Evolutionary conservation across 2,329 filamentous ascomycete genomes (phyloP).

Genomic region (Bisporella sp.): DNA sequence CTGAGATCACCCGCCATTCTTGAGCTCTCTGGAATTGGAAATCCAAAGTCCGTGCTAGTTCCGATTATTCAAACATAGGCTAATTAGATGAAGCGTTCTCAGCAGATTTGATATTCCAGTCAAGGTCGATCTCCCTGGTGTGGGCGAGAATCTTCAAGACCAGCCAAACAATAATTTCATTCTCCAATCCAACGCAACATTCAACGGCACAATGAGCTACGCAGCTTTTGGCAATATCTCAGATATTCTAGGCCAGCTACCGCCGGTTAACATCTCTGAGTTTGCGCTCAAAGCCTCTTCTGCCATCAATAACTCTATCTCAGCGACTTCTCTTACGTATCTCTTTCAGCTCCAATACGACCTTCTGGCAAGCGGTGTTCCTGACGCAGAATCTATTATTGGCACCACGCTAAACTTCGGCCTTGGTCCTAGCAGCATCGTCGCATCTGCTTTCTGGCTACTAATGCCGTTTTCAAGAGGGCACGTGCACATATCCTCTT

Average conservation of each 20-base stretch:
- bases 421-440: constrained; percentile 17
- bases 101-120: constrained; percentile 5
- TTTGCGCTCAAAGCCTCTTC: constrained; percentile 7
- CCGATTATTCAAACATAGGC: neutral
- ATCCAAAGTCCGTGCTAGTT: constrained; percentile 5
- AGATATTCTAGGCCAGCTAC: constrained; percentile 12
- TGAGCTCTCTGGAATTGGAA: constrained; percentile 30
- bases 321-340: constrained; percentile 29
- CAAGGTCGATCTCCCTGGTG: constrained; percentile 13
- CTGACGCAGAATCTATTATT: constrained; percentile 39
- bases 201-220: constrained; percentile 8
- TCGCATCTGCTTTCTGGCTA: constrained; percentile 33
- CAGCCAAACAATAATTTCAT: constrained; percentile 13
- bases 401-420: constrained; percentile 13
- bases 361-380: constrained; percentile 38
- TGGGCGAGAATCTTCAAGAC: constrained; percentile 22
- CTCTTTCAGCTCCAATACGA: constrained; percentile 39
- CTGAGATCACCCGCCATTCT: constrained; percentile 27
- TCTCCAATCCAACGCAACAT: constrained; percentile 18
- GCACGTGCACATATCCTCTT: constrained; percentile 33
- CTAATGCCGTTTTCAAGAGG: constrained; percentile 37
- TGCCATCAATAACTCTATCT: constrained; percentile 21
- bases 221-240: constrained; percentile 8
- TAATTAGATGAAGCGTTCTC: constrained; percentile 7
- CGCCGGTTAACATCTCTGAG: neutral